phyloP scores from a whole-genome alignment of 1,284 basidiomycete genomes.

The Sphaerobolus stellatus region DNA sequence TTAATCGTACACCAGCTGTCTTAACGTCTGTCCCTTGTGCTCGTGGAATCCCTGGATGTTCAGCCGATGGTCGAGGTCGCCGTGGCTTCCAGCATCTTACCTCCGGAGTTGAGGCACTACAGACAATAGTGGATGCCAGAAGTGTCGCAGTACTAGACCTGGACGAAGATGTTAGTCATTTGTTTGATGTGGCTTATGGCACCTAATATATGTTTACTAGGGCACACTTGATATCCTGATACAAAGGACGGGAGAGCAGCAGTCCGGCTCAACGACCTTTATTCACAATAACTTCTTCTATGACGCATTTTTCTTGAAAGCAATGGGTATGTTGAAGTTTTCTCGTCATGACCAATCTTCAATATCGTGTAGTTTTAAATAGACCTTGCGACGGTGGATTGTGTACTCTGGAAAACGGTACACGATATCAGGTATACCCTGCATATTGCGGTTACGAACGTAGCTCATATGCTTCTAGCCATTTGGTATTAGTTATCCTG shows the following conservation, averaged over 20 bases:
- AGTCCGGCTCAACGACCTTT: constrained; percentile 69
- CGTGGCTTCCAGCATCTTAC: constrained; percentile 64
- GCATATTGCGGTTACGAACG: neutral
- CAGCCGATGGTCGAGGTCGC: constrained; percentile 42
- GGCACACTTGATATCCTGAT: constrained; percentile 92
- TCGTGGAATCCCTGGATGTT: constrained; percentile 55
- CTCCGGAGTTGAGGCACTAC: constrained; percentile 64
- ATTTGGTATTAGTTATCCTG: constrained; percentile 91
- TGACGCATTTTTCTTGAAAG: constrained; percentile 98
- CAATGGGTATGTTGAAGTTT: constrained; percentile 62
- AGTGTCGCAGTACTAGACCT: constrained; percentile 86
- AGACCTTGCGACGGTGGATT: constrained; percentile 85
- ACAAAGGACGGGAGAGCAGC: constrained; percentile 74
- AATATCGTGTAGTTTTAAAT: constrained; percentile 68
- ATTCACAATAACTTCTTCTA: constrained; percentile 98
- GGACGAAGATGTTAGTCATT: constrained; percentile 86
- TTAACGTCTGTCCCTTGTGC: constrained; percentile 74
- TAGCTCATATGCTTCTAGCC: constrained; percentile 50
- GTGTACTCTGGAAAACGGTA: constrained; percentile 64
- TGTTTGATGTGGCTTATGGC: no score
- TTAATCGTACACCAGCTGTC: constrained; percentile 61
- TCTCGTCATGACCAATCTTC: constrained; percentile 2
- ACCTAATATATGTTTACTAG: constrained; percentile 47
- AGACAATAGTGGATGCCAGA: constrained; percentile 73
- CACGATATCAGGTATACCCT: constrained; percentile 63